A percentile compares a stretch with the other conserved stretches of the same genome.
Evolutionary conservation across 2,329 filamentous ascomycete species (phyloP).

Genomic region (Xenoacremonium recifei): DNA sequence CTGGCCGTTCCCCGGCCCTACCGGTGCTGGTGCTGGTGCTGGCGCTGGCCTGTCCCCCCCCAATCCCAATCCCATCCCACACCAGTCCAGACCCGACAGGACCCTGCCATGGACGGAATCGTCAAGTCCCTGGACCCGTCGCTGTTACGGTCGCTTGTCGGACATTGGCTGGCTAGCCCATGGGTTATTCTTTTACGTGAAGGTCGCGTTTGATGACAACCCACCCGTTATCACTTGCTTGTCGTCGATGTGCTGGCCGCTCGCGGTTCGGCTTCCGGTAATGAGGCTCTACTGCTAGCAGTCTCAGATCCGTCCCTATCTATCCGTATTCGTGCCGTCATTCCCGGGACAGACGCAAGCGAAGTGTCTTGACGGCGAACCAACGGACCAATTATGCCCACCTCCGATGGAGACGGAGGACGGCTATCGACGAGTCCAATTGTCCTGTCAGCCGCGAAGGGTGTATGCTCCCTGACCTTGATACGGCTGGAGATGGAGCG

Average conservation of each 20-base stretch:
- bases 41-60: conserved; percentile 10
- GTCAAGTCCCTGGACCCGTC: too few species aligned
- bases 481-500: too few species aligned
- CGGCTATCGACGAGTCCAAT: too few species aligned
- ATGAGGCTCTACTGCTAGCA: conserved; percentile 20
- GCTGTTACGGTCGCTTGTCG: conserved; percentile 19
- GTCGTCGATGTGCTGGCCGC: conserved; percentile 12
- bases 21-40: too few species aligned
- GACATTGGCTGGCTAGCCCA: conserved; percentile 21
- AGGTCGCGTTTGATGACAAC: conserved; percentile 18
- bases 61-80: too few species aligned
- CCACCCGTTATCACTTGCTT: conserved; percentile 24
- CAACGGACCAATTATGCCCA: too few species aligned
- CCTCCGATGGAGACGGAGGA: too few species aligned
- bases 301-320: conserved; percentile 15
- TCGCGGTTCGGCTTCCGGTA: conserved; percentile 10
- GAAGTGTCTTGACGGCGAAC: neutral
- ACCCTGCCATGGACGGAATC: neutral
- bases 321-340: conserved; percentile 28
- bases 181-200: conserved; percentile 27
- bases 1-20: conserved; percentile 21
- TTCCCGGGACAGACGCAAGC: conserved; percentile 16
- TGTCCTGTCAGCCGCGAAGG: too few species aligned
- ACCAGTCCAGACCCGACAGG: too few species aligned
- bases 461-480: too few species aligned